A percentile compares a stretch with the other conserved stretches of the same genome.
Conservation (phyloP, 2,329 filamentous ascomycete species). For the Didymella arachidicola region DNA sequence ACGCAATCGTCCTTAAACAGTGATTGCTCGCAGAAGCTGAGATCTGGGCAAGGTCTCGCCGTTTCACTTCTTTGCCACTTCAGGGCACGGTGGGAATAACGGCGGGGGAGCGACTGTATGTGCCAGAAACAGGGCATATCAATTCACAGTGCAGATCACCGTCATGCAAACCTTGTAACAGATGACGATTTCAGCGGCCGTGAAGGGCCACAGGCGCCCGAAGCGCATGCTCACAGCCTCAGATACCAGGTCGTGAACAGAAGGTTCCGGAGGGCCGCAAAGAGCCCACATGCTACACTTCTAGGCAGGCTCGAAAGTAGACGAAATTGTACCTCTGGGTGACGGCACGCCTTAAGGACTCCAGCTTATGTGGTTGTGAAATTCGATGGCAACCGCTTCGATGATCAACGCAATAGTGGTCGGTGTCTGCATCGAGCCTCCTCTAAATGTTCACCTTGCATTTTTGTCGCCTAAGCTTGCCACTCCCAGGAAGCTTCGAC, state of each 20-base stretch:
- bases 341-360: not conserved
- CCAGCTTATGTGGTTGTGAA: not conserved
- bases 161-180: not conserved
- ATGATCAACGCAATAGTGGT: not conserved
- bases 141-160: not conserved
- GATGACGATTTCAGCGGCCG: slow-evolving; percentile 1
- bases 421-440: not conserved
- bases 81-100: not conserved
- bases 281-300: slow-evolving; percentile 2
- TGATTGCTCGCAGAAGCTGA: not conserved
- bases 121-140: not conserved
- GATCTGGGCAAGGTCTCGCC: slow-evolving; percentile 5
- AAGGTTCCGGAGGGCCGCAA: not conserved
- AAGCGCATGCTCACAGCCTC: not conserved
- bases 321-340: not conserved
- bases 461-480: not conserved
- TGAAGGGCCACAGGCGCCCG: not conserved
- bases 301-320: not conserved
- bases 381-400: not conserved
- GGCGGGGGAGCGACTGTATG: not conserved
- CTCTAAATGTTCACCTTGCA: not conserved
- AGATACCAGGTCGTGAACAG: not conserved
- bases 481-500: not conserved
- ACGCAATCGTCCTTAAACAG: not conserved
- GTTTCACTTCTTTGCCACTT: slow-evolving; percentile 16